phyloP scores from a whole-genome alignment of 169 alveolate species.

The Theileria orientalis region DNA sequence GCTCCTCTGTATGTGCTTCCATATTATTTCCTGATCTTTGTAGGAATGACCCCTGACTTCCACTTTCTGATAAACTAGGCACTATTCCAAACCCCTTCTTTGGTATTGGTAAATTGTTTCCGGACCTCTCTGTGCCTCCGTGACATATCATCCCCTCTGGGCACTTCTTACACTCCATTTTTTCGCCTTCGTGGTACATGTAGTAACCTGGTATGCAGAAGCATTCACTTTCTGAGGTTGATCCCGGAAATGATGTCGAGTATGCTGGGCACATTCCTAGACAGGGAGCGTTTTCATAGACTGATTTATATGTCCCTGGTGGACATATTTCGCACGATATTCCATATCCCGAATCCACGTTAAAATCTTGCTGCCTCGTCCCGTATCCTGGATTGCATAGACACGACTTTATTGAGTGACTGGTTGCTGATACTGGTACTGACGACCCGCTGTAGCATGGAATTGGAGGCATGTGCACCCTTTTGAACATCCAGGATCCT shows the following conservation, averaged over 20 bases:
- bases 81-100: conserved; percentile 44
- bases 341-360: conserved; percentile 2
- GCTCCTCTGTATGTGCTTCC: conserved; percentile 28
- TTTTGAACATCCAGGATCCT: conserved; percentile 25
- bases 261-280: conserved; percentile 73
- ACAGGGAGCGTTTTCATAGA: conserved; percentile 65
- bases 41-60: conserved; percentile 26
- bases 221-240: conserved; percentile 69
- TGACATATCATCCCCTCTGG: conserved; percentile 69
- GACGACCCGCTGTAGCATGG: conserved; percentile 61
- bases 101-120: conserved; percentile 41
- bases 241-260: conserved; percentile 71
- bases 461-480: conserved; percentile 48
- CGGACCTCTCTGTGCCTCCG: conserved; percentile 63
- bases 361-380: neutral
- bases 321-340: conserved; percentile 50
- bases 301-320: conserved; percentile 72
- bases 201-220: conserved; percentile 73
- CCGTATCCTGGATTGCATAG: conserved; percentile 64
- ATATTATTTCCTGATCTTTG: conserved; percentile 4
- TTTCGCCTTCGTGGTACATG: conserved; percentile 52
- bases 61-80: conserved; percentile 3
- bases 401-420: conserved; percentile 33
- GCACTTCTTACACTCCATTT: conserved; percentile 69
- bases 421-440: conserved; percentile 14